Base-by-base conservation (phyloP, 306 rosid species). In the Ormosia emarginata region DNA sequence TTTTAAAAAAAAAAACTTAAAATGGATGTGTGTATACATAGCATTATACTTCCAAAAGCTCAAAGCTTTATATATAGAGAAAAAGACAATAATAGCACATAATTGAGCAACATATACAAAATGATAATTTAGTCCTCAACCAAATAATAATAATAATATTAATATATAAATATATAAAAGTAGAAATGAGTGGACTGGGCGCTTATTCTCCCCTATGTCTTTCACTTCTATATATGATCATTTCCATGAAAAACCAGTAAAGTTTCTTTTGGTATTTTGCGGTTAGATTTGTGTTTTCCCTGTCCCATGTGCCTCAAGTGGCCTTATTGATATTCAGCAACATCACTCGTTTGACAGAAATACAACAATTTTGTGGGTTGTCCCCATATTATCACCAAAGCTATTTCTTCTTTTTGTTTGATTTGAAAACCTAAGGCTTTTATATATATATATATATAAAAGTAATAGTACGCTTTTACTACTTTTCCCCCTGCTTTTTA, bases 211-310 rank as follows among this genome's bases (percentile, higher is more conserved):
- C 14, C 64, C 46, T 29, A 59, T 53, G 58, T 15, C 37, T 80
- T 75, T 15, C 55, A 33, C 17, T 72, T 68, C 40, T 57, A 74
- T 82, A 17, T 46, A 79, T 69, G 63, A 86, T 84, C 77, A 84
- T 90, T 84, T 79, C 79, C 47, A 77, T 36, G 83, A 66, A 86
- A 78, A 88, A 83, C 37, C 57, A 82, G 79, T 80, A 77, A 84
- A 84, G 83, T 72, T 80, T 59, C 6, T 57, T 90, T 81, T 83
- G 85, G 85, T 90, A 67, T 84, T 84, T 90, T 82, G 82, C 76
- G 62, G 82, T 86, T 80, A 81, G 77, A 66, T 83, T 59, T 67
- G 74, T 59, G 75, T 78, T 49, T 76, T 40, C 63, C 83, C 14
- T 86, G 87, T 80, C 88, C 83, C 81, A 71, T 84, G 75, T 77